Percentiles rank a stretch among this genome's conserved stretches.
Conservation (phyloP, 805 yeast genomes). For the Candida adriatica region DNA sequence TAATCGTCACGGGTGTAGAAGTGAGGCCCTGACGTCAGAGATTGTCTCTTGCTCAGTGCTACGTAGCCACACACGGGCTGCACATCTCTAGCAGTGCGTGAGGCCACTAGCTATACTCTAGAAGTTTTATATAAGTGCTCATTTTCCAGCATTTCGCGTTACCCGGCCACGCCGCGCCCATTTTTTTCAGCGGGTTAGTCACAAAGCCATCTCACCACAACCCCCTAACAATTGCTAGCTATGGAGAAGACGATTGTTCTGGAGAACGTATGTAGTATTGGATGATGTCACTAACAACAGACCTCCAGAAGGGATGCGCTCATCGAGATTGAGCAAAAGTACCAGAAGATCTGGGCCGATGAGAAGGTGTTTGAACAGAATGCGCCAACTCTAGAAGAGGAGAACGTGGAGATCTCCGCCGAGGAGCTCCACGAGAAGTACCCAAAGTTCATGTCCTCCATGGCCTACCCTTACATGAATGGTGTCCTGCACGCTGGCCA, state of each 20-base stretch:
- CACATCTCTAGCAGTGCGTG: no score
- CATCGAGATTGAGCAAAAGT: slow-evolving; percentile 80
- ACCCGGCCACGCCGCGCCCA: no score
- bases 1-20: neutral
- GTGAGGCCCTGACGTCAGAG: slow-evolving; percentile 2
- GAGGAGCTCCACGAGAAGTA: slow-evolving; percentile 71
- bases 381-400: slow-evolving; percentile 75
- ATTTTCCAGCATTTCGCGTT: no score
- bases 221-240: no score
- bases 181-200: no score
- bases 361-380: slow-evolving; percentile 81
- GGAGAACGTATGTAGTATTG: slow-evolving; percentile 28
- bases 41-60: no score
- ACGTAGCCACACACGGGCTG: no score
- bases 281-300: slow-evolving; percentile 12
- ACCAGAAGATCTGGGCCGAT: slow-evolving; percentile 81
- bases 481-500: slow-evolving; percentile 99
- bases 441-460: slow-evolving; percentile 85
- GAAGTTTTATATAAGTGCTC: no score
- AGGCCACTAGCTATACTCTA: no score
- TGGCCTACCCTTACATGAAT: slow-evolving; percentile 83
- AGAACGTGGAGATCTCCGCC: slow-evolving; percentile 41
- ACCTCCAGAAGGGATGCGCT: slow-evolving; percentile 94
- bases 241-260: slow-evolving; percentile 32
- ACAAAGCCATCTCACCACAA: no score